Conservation (phyloP, 2,329 filamentous ascomycete genomes). For the Ceratocystis cacaofunesta region DNA sequence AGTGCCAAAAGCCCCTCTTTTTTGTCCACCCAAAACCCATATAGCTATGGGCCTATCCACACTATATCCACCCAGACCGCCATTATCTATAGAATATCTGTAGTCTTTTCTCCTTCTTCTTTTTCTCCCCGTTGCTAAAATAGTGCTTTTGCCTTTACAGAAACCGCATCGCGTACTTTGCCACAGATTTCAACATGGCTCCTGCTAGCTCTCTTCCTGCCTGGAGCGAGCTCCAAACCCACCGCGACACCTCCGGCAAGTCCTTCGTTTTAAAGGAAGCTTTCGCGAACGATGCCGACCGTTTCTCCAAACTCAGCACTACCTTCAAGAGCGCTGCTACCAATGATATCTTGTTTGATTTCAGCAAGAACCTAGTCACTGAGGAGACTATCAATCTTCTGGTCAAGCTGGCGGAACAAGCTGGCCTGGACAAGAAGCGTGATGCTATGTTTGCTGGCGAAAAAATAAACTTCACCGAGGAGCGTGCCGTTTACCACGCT, state of each 20-base stretch:
- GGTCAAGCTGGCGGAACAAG: constrained; percentile 80
- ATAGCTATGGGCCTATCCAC: constrained; percentile 1
- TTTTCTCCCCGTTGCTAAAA: neutral
- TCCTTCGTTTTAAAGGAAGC: constrained; percentile 85
- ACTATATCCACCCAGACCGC: neutral
- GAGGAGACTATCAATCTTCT: constrained; percentile 82
- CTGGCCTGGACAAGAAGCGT: constrained; percentile 78
- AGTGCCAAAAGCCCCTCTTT: constrained; percentile 4
- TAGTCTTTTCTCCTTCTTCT: neutral
- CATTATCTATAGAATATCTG: neutral
- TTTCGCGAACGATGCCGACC: constrained; percentile 74
- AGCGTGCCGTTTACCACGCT: constrained; percentile 88
- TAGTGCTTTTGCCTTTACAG: neutral
- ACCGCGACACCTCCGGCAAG: constrained; percentile 75
- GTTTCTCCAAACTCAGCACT: constrained; percentile 81
- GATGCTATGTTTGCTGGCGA: constrained; percentile 96
- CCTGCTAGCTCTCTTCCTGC: constrained; percentile 74
- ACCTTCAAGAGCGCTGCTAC: constrained; percentile 71
- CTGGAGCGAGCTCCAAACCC: constrained; percentile 82
- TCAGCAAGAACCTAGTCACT: constrained; percentile 96
- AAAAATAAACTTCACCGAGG: constrained; percentile 98
- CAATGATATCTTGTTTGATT: constrained; percentile 89
- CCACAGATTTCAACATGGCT: constrained; percentile 39
- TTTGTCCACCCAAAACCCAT: constrained; percentile 1
- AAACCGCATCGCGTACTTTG: neutral